Evolutionary conservation across 371 early-diverging fungal genomes (phyloP).

Genomic region (Mortierella sp.): DNA sequence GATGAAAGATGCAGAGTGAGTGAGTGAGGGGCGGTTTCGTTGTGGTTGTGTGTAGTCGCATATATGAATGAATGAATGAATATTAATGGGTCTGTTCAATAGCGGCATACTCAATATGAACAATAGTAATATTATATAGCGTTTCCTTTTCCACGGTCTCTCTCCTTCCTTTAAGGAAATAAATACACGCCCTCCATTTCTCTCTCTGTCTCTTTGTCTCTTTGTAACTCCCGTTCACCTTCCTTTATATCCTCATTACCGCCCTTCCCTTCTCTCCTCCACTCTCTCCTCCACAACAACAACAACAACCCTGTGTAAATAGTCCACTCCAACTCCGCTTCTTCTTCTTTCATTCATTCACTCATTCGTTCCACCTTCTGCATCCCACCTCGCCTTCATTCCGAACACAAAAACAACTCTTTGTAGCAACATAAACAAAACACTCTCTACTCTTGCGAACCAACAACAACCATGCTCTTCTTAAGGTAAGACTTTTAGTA

Average conservation of each 20-base stretch:
- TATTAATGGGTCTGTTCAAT: too few relatives aligned
- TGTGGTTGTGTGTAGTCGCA: not conserved
- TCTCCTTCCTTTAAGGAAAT: not conserved
- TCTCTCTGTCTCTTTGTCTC: not conserved
- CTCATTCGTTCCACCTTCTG: not conserved
- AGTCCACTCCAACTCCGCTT: not conserved
- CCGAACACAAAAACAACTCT: too few relatives aligned
- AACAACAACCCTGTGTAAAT: slow-evolving; percentile 2
- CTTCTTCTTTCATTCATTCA: not conserved
- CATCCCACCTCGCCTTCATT: not conserved
- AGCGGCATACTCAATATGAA: not conserved
- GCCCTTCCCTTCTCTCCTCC: not conserved
- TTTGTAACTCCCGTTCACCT: not conserved
- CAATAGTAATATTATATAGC: not conserved
- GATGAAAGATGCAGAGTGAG: too few relatives aligned
- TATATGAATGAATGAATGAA: too few relatives aligned
- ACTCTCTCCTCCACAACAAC: not conserved
- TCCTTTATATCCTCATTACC: slow-evolving; percentile 8
- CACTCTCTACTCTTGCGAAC: not conserved
- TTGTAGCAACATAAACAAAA: not conserved
- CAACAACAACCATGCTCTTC: slow-evolving; percentile 4
- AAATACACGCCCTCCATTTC: not conserved
- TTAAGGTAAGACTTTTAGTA: slow-evolving; percentile 5
- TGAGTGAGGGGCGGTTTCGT: not conserved
- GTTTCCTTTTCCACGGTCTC: slow-evolving; percentile 12